Conservation (phyloP, 345 rosid genomes). For the Salix purpurea region DNA sequence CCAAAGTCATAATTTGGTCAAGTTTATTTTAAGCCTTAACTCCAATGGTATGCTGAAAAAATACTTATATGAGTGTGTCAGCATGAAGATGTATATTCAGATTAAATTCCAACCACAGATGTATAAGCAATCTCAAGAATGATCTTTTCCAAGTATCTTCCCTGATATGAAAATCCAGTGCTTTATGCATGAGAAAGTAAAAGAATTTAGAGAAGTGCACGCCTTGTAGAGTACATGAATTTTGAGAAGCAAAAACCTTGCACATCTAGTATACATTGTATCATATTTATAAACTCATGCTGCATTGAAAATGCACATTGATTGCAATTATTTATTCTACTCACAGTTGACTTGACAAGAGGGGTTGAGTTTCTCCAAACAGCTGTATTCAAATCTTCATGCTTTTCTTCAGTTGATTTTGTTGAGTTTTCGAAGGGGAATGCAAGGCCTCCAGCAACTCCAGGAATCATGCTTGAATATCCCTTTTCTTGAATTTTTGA, state of each 20-base stretch:
- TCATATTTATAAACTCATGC: not conserved
- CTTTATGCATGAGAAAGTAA: not conserved
- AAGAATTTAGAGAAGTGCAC: not conserved
- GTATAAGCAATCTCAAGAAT: not conserved
- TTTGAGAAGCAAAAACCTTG: not conserved
- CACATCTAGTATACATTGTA: not conserved
- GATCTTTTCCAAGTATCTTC: not conserved
- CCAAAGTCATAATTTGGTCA: not conserved
- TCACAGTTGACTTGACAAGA: conserved; percentile 49
- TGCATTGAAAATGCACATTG: not conserved
- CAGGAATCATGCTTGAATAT: conserved; percentile 17
- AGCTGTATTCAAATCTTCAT: conserved; percentile 34
- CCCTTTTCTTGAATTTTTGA: conserved; percentile 34
- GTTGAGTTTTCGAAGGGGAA: conserved; percentile 32
- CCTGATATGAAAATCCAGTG: not conserved
- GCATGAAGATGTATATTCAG: not conserved
- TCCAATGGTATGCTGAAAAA: not conserved
- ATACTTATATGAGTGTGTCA: not conserved
- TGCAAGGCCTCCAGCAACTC: conserved; percentile 30
- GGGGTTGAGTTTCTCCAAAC: conserved; percentile 39
- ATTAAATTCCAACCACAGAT: not conserved
- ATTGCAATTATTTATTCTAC: conserved; percentile 17
- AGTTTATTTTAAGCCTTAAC: not conserved
- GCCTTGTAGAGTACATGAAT: not conserved
- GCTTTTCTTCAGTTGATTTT: conserved; percentile 29